Conservation (phyloP, 495 filamentous ascomycete genomes). For the Penicillium steckii region DNA sequence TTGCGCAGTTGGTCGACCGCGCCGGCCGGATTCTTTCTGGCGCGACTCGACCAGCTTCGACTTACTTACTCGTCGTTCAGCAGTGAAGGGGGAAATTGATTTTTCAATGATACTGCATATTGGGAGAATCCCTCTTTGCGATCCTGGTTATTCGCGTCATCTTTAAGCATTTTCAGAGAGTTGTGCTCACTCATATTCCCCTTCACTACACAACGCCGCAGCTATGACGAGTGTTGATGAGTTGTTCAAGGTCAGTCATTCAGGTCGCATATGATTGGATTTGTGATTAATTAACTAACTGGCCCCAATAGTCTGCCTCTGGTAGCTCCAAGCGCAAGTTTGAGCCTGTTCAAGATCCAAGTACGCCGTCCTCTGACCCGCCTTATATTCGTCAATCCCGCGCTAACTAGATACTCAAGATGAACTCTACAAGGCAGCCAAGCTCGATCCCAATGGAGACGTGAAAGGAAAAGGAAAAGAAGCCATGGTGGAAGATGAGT, state of each 20-base stretch:
- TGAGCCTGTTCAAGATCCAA: constrained; percentile 66
- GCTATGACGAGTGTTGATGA: constrained; percentile 78
- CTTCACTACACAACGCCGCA: constrained; percentile 12
- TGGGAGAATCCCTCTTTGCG: too few species aligned
- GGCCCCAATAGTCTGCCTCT: constrained; percentile 42
- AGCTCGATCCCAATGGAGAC: constrained; percentile 60
- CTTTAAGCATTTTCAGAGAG: too few species aligned
- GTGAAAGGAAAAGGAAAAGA: constrained; percentile 60
- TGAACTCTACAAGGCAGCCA: constrained; percentile 85
- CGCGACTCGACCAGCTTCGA: constrained; percentile 18
- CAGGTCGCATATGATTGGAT: neutral
- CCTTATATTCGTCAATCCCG: neutral
- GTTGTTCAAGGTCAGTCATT: constrained; percentile 69
- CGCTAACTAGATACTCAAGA: constrained; percentile 45
- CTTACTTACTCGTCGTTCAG: too few species aligned
- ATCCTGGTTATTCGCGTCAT: too few species aligned
- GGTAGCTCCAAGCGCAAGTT: constrained; percentile 71
- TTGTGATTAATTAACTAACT: neutral
- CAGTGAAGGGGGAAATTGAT: too few species aligned
- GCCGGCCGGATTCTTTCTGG: constrained; percentile 39
- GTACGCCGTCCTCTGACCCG: constrained; percentile 44
- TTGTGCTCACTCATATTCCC: neutral
- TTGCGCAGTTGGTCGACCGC: constrained; percentile 36
- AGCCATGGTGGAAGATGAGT: constrained; percentile 57
- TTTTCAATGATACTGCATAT: too few species aligned